Conservation (phyloP, 2,329 filamentous ascomycete species). For the Venturia asperata region DNA sequence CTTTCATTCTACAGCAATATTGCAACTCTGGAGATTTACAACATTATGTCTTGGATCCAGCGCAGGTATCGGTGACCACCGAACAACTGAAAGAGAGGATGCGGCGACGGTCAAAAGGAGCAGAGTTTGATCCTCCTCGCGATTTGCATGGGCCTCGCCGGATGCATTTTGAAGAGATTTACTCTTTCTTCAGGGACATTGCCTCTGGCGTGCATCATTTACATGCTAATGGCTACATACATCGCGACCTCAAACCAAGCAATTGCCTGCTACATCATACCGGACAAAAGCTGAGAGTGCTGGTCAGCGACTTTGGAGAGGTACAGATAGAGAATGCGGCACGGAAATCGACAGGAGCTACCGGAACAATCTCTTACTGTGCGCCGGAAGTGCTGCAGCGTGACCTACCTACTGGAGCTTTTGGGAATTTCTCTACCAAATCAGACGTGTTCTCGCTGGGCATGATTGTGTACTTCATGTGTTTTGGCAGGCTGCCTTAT, state of each 20-base stretch:
- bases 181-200: constrained; percentile 93
- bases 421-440: constrained; percentile 92
- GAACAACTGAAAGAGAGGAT: constrained; percentile 85
- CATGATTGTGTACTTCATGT: constrained; percentile 98
- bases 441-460: constrained; percentile 97
- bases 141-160: constrained; percentile 47
- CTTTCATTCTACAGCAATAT: constrained; percentile 95
- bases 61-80: constrained; percentile 56
- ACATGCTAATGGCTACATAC: constrained; percentile 86
- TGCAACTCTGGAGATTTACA: constrained; percentile 92
- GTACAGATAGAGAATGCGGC: constrained; percentile 77
- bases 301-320: constrained; percentile 97
- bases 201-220: constrained; percentile 86
- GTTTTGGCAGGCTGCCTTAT: constrained; percentile 85
- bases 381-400: constrained; percentile 82
- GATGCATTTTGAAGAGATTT: constrained; percentile 82
- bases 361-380: constrained; percentile 95
- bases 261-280: constrained; percentile 85
- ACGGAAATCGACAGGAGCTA: constrained; percentile 85
- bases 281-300: constrained; percentile 62
- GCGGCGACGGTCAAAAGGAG: constrained; percentile 73
- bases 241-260: constrained; percentile 90
- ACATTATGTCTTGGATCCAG: constrained; percentile 70
- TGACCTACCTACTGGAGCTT: constrained; percentile 55
- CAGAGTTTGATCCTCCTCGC: constrained; percentile 57